Evolutionary conservation across 805 yeast genomes (phyloP), one percentile per base, ranked within the genome.

Genomic region (Zygoascus bituminiphila): DNA sequence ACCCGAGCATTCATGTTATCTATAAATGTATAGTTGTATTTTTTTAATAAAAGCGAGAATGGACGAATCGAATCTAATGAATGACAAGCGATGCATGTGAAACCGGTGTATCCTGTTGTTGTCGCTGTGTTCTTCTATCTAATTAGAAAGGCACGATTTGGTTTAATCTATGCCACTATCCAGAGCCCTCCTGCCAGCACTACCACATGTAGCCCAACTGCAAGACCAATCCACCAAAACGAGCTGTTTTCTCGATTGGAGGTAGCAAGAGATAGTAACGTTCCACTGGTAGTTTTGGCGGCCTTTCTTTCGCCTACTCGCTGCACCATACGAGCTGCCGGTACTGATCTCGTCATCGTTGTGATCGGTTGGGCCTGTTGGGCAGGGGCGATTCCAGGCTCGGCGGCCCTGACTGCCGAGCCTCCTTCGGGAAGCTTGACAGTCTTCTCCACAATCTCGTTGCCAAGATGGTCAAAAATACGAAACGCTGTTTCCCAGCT

Each of bases 381-480:
- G 33, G 10, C 33, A 29, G 33, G 33, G 33, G 33, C 33, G n/a
- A 12, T 29, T 2, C 10, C 10, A 25, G 9, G 9, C 7, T 12
- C 15, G n/a, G 33, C 10, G 9, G 33, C 33, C n/a, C 10, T 9
- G 19, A 45, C 37, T 15, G 37, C 35, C 7, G 12, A 24, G 45
- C 42, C 8, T 10, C 22, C 40, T 37, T 40, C 37, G 17, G 51
- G 22, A 14, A 49, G 6, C 6, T 23, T 19, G 8, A 54, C 33
- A 9, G n/a, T 21, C 47, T 48, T 51, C 37, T 55, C 52, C 5
- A 33, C 15, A 21, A 63, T 42, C 9, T 21, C 54, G 4, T 14
- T 26, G n/a, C 62, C 67, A 25, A 51, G 42, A 15, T 46, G 25
- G 21, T 56, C 59, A 46, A 49, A 56, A 37, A 63, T 56, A 10